A percentile compares a stretch with the other conserved stretches of the same genome.
phyloP scores from a whole-genome alignment of 2,329 filamentous ascomycete genomes.

The Colletotrichum sp. region DNA sequence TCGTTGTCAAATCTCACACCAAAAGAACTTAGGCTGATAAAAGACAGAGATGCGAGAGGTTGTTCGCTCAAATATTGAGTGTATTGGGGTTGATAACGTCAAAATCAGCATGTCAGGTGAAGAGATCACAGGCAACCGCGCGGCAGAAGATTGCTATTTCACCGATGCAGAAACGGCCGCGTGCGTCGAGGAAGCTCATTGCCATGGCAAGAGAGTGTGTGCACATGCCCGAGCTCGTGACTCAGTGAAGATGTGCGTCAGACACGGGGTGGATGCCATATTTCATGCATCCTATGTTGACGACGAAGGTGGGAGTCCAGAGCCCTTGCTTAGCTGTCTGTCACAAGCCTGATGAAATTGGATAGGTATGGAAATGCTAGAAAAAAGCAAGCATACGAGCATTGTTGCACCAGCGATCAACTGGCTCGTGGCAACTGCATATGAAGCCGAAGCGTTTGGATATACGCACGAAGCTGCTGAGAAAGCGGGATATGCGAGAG shows the following conservation, averaged over 20 bases:
- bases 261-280: background rate
- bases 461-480: background rate
- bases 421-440: background rate
- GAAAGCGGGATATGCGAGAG: background rate
- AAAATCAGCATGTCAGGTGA: background rate
- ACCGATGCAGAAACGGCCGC: background rate
- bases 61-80: background rate
- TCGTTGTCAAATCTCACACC: fast-evolving
- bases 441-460: background rate
- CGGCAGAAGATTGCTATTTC: background rate
- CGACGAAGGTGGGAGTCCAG: background rate
- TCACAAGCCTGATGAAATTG: fast-evolving
- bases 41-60: fast-evolving
- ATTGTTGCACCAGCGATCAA: background rate
- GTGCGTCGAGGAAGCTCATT: background rate
- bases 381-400: background rate
- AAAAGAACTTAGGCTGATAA: background rate
- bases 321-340: background rate
- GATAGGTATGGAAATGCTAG: background rate
- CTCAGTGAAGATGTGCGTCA: background rate
- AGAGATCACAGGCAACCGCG: background rate
- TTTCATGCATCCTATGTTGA: background rate
- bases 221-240: background rate
- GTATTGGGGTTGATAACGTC: background rate
- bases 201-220: background rate